A percentile compares a stretch with the other conserved stretches of the same genome.
phyloP scores from a whole-genome alignment of 139 green algal species.

The Chlamydomonas eustigma region DNA sequence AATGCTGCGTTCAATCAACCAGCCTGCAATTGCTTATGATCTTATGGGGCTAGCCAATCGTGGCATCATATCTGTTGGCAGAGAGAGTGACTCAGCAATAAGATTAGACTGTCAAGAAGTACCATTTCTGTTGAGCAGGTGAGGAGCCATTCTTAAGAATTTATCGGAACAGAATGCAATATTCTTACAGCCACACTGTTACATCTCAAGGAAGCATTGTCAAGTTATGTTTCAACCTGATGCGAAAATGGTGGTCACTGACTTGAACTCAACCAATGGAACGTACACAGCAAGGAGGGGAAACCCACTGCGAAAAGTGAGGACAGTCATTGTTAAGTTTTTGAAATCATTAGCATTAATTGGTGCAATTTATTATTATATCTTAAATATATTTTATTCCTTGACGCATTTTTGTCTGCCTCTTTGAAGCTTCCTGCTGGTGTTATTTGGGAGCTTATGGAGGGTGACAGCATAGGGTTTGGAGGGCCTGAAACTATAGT shows the following conservation, averaged over 20 bases:
- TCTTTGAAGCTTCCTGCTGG: too few species aligned
- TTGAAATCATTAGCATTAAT: too few species aligned
- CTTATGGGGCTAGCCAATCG: slow-evolving; percentile 20
- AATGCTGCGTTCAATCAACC: slow-evolving; percentile 24
- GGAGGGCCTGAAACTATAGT: slow-evolving; percentile 43
- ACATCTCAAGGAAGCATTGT: slow-evolving; percentile 23
- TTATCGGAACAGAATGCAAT: too few species aligned
- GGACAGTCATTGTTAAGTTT: too few species aligned
- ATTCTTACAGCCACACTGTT: too few species aligned
- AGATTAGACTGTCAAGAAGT: slow-evolving; percentile 34
- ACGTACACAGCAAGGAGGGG: slow-evolving; percentile 26
- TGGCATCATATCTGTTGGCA: slow-evolving; percentile 23
- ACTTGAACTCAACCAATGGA: slow-evolving; percentile 39
- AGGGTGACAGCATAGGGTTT: slow-evolving; percentile 27
- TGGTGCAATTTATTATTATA: too few species aligned
- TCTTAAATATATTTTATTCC: too few species aligned
- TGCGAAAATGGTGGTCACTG: slow-evolving; percentile 21
- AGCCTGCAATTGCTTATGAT: slow-evolving; percentile 30
- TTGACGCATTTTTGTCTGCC: too few species aligned
- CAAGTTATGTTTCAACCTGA: slow-evolving; percentile 22
- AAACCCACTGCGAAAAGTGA: slow-evolving; percentile 24
- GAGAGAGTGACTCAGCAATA: slow-evolving; percentile 24
- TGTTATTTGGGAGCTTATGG: slow-evolving; percentile 16
- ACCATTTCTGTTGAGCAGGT: slow-evolving; percentile 31
- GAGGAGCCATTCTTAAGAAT: too few species aligned